Base-by-base conservation (phyloP, 768 basidiomycete genomes). In the Jaapia argillacea region DNA sequence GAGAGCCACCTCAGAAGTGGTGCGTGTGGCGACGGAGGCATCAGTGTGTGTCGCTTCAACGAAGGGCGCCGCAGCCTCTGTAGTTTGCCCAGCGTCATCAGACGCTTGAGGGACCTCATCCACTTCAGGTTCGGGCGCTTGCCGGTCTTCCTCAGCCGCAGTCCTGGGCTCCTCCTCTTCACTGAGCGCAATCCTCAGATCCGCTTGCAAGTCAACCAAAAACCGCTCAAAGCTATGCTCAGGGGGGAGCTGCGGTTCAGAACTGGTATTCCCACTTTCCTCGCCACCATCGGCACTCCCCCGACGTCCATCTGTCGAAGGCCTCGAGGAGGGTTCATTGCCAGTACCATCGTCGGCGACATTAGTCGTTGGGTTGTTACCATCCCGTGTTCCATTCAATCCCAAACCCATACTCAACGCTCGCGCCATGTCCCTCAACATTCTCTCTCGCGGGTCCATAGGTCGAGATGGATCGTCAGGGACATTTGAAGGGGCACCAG, bases 221-320 rank as follows among this genome's bases (percentile, higher is more conserved):
- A 90, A 90, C 23, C 83, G 71, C 54, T 89, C 86, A 52, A 90
- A 90, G 53, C 78, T 81, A 46, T 79, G 81, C 52, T 82, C 82
- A 24, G n/a, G 41, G 33, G 14, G 41, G 40, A 25, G 37, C 14
- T 18, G 36, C 45, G 13, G 40, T 35, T 18, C 33, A 36, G 25
- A 38, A 21, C 13, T 16, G 27, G 41, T 20, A 26, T 10, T 38
- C 10, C 10, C 10, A 6, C 13, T 7, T 22, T 12, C 20, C 31
- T 33, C 10, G 31, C 31, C 31, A 16, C 31, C 16, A 5, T 41
- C 44, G 16, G n/a, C n/a, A n/a, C n/a, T n/a, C n/a, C n/a, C n/a
- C n/a, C n/a, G n/a, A n/a, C n/a, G n/a, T n/a, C n/a, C n/a, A n/a
- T n/a, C n/a, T n/a, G n/a, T n/a, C n/a, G n/a, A n/a, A n/a, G n/a